A percentile compares a stretch with the other conserved stretches of the same genome.
phyloP scores from a whole-genome alignment of 2,329 filamentous ascomycete species.

The Fusarium beomiforme region DNA sequence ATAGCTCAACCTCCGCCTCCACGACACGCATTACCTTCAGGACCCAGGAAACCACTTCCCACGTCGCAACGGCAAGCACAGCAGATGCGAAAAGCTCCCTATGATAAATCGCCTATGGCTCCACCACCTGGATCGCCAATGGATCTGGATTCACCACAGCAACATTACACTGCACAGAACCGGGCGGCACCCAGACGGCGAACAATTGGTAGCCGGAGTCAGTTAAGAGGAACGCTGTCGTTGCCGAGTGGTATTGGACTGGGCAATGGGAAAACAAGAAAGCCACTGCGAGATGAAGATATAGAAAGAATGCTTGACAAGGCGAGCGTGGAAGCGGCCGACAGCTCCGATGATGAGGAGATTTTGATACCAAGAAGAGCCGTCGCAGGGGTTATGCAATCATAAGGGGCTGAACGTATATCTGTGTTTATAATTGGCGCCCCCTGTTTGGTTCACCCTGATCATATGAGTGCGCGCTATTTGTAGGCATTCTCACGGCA shows the following conservation, averaged over 20 bases:
- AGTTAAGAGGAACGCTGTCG: slow-evolving; percentile 56
- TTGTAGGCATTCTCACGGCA: not conserved
- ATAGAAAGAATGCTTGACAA: slow-evolving; percentile 68
- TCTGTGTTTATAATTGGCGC: not conserved
- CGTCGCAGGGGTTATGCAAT: slow-evolving; percentile 45
- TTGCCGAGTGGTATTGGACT: slow-evolving; percentile 60
- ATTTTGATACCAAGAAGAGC: slow-evolving; percentile 57
- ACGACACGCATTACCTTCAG: slow-evolving; percentile 56
- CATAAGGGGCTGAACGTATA: slow-evolving; percentile 14
- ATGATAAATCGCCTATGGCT: slow-evolving; percentile 57
- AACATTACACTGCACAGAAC: slow-evolving; percentile 40
- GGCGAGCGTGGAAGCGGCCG: slow-evolving; percentile 58
- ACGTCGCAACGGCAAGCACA: slow-evolving; percentile 56
- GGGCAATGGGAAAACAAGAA: slow-evolving; percentile 50
- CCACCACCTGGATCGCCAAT: slow-evolving; percentile 56
- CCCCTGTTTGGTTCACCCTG: not conserved
- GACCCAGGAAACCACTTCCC: slow-evolving; percentile 63
- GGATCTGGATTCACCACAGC: slow-evolving; percentile 55
- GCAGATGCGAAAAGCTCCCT: slow-evolving; percentile 57
- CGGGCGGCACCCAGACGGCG: slow-evolving; percentile 56
- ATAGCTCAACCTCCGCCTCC: slow-evolving; percentile 26
- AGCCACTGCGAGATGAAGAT: slow-evolving; percentile 62
- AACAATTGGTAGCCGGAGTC: slow-evolving; percentile 52
- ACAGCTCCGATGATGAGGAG: slow-evolving; percentile 68
- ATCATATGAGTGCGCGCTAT: not conserved